A percentile compares a stretch with the other conserved stretches of the same genome.
Evolutionary conservation across 1,284 basidiomycete species (phyloP).

Genomic region (Apiotrichum mycotoxinovorans): DNA sequence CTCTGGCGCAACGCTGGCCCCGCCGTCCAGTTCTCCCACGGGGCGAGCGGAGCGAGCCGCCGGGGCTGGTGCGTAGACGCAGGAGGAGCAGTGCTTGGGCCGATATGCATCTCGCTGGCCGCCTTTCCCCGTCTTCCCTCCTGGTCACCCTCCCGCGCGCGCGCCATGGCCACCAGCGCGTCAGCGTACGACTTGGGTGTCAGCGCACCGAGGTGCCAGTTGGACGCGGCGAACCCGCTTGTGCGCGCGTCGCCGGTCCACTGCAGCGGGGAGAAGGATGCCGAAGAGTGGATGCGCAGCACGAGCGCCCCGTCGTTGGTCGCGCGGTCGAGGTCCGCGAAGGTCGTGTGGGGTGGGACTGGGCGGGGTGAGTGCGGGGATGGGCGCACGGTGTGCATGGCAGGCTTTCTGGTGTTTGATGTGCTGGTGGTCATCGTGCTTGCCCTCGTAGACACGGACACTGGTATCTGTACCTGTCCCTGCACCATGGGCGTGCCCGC

Average conservation of each 20-base stretch:
- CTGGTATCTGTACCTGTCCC: no score
- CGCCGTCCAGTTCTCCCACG: slow-evolving; percentile 8
- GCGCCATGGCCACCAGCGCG: background rate
- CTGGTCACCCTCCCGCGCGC: no score
- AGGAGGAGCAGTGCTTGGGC: no score
- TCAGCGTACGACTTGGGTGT: slow-evolving; percentile 4
- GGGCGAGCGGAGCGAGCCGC: slow-evolving; percentile 1
- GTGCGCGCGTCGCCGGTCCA: slow-evolving; percentile 21
- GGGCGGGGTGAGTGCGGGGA: no score
- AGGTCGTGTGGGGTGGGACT: background rate
- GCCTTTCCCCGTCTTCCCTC: no score
- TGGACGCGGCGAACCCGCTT: slow-evolving; percentile 21
- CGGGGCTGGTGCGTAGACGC: background rate
- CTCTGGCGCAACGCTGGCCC: slow-evolving; percentile 24
- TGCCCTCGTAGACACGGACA: no score
- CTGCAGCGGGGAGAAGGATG: slow-evolving; percentile 18
- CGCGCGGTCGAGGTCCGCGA: background rate
- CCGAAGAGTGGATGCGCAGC: slow-evolving; percentile 17
- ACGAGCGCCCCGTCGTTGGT: slow-evolving; percentile 4
- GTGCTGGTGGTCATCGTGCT: no score
- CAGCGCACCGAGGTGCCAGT: slow-evolving; percentile 10
- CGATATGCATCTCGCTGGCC: no score
- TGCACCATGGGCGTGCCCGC: no score
- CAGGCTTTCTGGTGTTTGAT: no score
- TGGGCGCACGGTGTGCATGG: no score